Percentiles rank a stretch among this genome's conserved stretches.
Conservation (phyloP, 441 rosid species). For the Manihot esculenta region DNA sequence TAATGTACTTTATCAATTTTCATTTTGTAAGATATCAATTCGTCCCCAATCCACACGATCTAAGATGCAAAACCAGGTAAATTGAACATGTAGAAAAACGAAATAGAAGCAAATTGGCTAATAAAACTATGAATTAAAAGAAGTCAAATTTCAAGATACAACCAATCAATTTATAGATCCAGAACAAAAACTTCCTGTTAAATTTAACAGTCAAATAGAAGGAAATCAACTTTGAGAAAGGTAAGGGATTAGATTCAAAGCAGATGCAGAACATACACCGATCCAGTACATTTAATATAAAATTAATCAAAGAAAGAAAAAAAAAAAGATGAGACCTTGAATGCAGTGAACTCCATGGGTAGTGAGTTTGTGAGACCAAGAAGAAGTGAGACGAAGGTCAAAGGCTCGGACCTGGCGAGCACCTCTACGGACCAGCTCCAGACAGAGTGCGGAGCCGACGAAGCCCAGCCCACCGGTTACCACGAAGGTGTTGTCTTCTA, state of each 20-base stretch:
- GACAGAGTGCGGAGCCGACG: conserved; percentile 75
- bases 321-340: conserved; percentile 40
- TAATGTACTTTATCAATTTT: too few relatives aligned
- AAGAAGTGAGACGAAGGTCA: conserved; percentile 54
- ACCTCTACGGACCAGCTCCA: conserved; percentile 78
- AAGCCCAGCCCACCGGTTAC: conserved; percentile 82
- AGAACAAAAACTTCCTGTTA: neutral
- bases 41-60: neutral
- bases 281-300: too few relatives aligned
- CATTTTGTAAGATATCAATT: too few relatives aligned
- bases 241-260: too few relatives aligned
- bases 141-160: neutral
- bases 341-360: conserved; percentile 51
- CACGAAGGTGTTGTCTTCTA: conserved; percentile 47
- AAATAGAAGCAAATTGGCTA: too few relatives aligned
- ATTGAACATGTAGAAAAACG: neutral
- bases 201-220: neutral
- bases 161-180: neutral
- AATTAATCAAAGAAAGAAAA: neutral
- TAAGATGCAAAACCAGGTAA: neutral
- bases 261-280: too few relatives aligned
- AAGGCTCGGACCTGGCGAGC: conserved; percentile 83
- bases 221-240: too few relatives aligned
- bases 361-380: conserved; percentile 58
- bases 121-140: neutral